Conservation (phyloP, 202 grass and related monocot species). For the Alloteropsis angusta region DNA sequence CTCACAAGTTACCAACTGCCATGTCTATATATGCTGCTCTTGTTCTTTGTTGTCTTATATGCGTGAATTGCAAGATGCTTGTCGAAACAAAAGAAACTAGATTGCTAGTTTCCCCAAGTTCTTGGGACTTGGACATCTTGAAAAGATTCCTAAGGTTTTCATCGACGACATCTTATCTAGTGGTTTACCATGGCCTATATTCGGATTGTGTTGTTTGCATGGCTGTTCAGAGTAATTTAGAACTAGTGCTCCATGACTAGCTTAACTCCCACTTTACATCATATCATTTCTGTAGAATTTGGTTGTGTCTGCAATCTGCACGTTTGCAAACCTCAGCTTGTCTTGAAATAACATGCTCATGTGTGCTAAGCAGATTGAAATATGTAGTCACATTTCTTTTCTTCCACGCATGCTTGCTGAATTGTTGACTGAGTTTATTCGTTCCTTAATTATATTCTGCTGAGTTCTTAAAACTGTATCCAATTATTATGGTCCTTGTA, state of each 20-base stretch:
- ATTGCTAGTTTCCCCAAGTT: slow-evolving; percentile 31
- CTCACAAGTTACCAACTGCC: slow-evolving; percentile 25
- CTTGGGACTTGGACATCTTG: slow-evolving; percentile 49
- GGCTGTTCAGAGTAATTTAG: slow-evolving; percentile 6
- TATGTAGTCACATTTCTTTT: not conserved
- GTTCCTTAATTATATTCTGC: not conserved
- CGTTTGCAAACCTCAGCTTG: not conserved
- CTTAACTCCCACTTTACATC: not conserved
- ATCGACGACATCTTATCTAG: slow-evolving; percentile 21
- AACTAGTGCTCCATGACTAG: not conserved
- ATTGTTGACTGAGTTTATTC: not conserved
- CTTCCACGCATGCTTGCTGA: not conserved
- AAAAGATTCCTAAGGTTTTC: slow-evolving; percentile 49
- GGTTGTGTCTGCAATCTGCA: not conserved
- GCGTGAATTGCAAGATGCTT: slow-evolving; percentile 25
- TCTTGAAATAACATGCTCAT: not conserved
- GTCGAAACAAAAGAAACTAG: slow-evolving; percentile 31
- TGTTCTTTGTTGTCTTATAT: slow-evolving; percentile 33
- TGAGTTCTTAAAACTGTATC: not conserved
- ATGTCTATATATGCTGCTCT: slow-evolving; percentile 12
- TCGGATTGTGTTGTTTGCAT: slow-evolving; percentile 26
- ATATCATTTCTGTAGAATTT: not conserved
- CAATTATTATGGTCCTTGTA: not conserved
- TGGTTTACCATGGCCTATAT: slow-evolving; percentile 15
- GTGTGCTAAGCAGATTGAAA: not conserved